Base-by-base conservation (phyloP, 2,329 filamentous ascomycete genomes). In the Tolypocladium paradoxum region DNA sequence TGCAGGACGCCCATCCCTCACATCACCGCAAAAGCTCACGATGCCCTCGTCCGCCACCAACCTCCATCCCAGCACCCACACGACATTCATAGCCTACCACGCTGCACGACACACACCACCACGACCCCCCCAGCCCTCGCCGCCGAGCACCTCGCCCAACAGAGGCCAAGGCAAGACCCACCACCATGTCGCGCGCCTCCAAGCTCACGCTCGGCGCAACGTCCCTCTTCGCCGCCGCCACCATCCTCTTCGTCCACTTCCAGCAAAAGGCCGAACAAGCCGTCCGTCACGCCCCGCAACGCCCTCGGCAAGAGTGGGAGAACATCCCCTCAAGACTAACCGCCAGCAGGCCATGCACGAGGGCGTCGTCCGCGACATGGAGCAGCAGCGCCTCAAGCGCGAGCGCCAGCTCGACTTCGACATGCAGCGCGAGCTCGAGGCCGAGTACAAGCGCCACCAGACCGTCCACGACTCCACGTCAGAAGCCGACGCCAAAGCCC, bases 341-440 rank as follows among this genome's bases (percentile, higher is more conserved):
- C 6, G 4, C 18, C 8, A 18, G 27, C 57, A 92, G 93, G 88
- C 89, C 54, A 99, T 99, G 93, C 93, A 99, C 65, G 82, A 87
- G 60, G 93, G 93, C 46, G 93, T 99, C 43, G 76, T 97, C 58
- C 88, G 92, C 58, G 93, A 99, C 65, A 87, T 96, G 77, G 92
- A 97, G 66, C 90, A 95, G 65, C 91, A 96, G 68, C 84, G 88
- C 47, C 68, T 96, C 59, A 96, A 96, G 73, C 81, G 82, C 60
- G 93, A 99, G 69, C 85, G 93, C 55, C 88, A 95, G 68, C 82
- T 90, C 50, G 93, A 99, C 67, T 99, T 99, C 64, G 91, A 97
- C 59, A 83, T 95, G 81, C 93, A 99, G 67, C 81, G 78, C 57
- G 81, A 79, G 7, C 75, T 99, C 48, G 91, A 97, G 72, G 81